Conservation (phyloP, 257 asterid genomes). For the Solanum acaule region DNA sequence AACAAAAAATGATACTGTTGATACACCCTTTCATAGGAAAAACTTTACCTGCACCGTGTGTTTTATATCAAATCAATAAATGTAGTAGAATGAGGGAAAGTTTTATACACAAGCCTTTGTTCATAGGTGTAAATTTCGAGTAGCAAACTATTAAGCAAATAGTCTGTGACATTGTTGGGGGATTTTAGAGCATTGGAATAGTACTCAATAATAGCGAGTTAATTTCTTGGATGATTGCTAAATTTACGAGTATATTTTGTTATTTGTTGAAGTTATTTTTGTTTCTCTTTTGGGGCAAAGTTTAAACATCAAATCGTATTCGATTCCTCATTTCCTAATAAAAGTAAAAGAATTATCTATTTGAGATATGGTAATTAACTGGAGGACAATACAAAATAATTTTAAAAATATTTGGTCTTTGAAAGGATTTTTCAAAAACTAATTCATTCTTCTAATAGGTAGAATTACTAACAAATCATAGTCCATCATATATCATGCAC, state of each 20-base stretch:
- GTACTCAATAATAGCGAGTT: background rate
- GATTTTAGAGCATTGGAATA: background rate
- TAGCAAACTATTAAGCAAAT: no score
- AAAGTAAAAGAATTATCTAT: background rate
- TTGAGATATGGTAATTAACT: background rate
- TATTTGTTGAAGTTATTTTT: no score
- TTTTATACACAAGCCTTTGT: background rate
- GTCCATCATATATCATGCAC: background rate
- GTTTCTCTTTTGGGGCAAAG: background rate
- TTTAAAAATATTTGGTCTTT: background rate
- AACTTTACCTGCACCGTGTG: fast-evolving
- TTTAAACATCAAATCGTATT: background rate
- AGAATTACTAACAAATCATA: background rate
- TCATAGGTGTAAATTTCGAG: background rate
- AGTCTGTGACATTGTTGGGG: background rate
- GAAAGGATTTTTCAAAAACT: background rate
- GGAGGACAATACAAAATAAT: background rate
- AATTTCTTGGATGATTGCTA: no score
- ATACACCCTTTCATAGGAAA: background rate
- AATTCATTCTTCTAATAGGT: background rate
- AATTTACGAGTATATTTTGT: no score
- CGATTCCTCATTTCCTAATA: background rate
- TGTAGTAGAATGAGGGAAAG: fast-evolving
- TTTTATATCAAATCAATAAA: background rate
- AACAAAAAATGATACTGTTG: background rate